Percentiles rank a stretch among this genome's conserved stretches.
Evolutionary conservation across 768 basidiomycete species (phyloP).

Genomic region (Suillus sp.): DNA sequence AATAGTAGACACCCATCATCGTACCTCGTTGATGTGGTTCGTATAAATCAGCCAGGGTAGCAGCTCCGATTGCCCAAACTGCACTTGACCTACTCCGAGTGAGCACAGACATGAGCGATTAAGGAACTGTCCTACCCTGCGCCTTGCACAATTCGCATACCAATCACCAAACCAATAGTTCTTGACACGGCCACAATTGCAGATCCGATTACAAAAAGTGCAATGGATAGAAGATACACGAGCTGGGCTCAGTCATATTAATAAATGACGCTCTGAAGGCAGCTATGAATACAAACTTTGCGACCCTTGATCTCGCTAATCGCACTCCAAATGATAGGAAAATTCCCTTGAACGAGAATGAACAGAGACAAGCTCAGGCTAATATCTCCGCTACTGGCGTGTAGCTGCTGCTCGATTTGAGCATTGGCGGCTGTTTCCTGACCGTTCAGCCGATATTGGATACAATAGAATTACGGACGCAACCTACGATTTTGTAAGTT

Average conservation of each 20-base stretch:
- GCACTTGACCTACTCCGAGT: constrained; percentile 54
- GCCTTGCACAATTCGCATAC: constrained; percentile 67
- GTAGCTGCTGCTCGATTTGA: constrained; percentile 60
- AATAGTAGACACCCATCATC: constrained; percentile 83
- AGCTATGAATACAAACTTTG: constrained; percentile 44
- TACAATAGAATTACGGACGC: not conserved
- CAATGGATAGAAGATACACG: constrained; percentile 57
- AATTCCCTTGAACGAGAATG: constrained; percentile 66
- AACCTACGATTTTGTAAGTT: constrained; percentile 32
- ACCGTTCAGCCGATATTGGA: not conserved
- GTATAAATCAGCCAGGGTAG: constrained; percentile 78
- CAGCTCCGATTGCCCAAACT: constrained; percentile 72
- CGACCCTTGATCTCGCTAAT: constrained; percentile 80
- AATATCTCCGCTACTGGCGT: constrained; percentile 62
- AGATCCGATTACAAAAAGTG: constrained; percentile 58
- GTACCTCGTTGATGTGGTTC: constrained; percentile 76
- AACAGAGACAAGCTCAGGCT: constrained; percentile 71
- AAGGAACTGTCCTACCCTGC: constrained; percentile 46
- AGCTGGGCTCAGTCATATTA: constrained; percentile 34
- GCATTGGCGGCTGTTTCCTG: constrained; percentile 62
- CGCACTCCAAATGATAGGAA: constrained; percentile 69
- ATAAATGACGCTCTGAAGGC: not conserved
- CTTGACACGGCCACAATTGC: constrained; percentile 59
- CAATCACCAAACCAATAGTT: constrained; percentile 59
- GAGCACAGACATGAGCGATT: not conserved